These are phyloP conservation scores for Ceratocystis huliohia DNA, from an alignment of 2,329 filamentous ascomycete genomes.

Conservation along the genomic window DNA sequence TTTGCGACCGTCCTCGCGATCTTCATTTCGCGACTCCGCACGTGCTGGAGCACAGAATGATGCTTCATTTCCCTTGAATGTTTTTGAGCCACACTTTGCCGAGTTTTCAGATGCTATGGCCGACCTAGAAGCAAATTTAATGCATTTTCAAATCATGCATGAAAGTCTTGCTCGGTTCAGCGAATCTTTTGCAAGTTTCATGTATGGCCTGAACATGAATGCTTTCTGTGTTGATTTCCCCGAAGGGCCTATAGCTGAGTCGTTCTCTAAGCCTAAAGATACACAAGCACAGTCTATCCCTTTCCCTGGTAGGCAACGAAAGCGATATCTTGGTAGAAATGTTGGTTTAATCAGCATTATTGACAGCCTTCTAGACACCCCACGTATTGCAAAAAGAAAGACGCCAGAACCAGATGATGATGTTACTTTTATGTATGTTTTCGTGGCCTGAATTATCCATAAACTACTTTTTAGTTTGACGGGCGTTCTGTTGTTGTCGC, in stretches of 20 bases:
- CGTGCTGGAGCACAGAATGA: slow-evolving; percentile 40
- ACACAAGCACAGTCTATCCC: slow-evolving; percentile 30
- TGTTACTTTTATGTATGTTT: slow-evolving; percentile 67
- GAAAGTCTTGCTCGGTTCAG: slow-evolving; percentile 86
- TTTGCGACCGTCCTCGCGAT: slow-evolving; percentile 76
- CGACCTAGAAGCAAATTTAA: slow-evolving; percentile 91
- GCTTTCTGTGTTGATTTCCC: slow-evolving; percentile 97
- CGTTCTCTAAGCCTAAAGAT: slow-evolving; percentile 56
- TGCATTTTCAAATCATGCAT: slow-evolving; percentile 94
- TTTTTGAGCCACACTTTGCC: slow-evolving; percentile 79
- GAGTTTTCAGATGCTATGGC: slow-evolving; percentile 90
- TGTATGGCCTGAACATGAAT: slow-evolving; percentile 98
- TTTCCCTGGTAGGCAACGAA: slow-evolving; percentile 11
- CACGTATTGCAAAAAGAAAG: slow-evolving; percentile 22
- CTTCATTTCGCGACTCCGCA: slow-evolving; percentile 69
- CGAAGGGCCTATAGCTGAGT: slow-evolving; percentile 78
- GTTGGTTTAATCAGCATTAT: background rate
- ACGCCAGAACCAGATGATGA: slow-evolving; percentile 43
- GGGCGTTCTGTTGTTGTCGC: slow-evolving; percentile 4
- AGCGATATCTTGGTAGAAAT: no score
- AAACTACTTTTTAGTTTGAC: background rate
- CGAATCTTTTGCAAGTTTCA: slow-evolving; percentile 88
- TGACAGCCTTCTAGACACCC: slow-evolving; percentile 20
- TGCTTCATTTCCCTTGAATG: slow-evolving; percentile 57
- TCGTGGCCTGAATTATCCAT: background rate